Evolutionary conservation across 163 green algal species (phyloP), one percentile per base, ranked within the genome.

Genomic region (Scenedesmus sp.): DNA sequence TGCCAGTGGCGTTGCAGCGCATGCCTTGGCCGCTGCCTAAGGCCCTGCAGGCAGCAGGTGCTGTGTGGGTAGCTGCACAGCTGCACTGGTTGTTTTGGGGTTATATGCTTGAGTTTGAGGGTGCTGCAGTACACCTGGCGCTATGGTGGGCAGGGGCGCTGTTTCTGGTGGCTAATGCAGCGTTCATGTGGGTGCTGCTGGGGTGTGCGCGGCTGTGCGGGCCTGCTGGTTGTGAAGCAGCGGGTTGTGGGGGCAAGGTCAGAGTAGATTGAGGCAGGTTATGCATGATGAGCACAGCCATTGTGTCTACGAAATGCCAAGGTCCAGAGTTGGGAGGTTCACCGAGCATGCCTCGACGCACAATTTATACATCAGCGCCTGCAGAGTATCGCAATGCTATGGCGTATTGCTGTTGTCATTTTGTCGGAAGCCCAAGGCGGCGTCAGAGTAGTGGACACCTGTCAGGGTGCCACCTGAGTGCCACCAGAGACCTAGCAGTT

Each of bases 81-180:
- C 91, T 97, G 18, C 95, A 99, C 91, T 99, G 98, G 98, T 96
- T 99, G 12, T 83, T 54, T 0, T 99, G 96, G 96, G 98, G 96
- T 0, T 99, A 99, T 91, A 46, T 94, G 60, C 93, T 99, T 16
- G 98, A 99, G 94, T 99, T 99, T 88, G 46, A 94, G 74, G 97
- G 96, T 15, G 54, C 23, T 56, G 59, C 93, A 23, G 95, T 97
- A 83, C 92, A 97, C 84, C 52, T 97, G 12, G 26, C 56, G 0
- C 85, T 98, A 16, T 98, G 96, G 96, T 88, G 26, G 13, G 95
- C 96, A 3, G 91, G 94, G 54, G 66, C 97, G 70, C n/a, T 94
- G 4, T 97, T 97, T 86, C 16, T 96, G n/a, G 83, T 86, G 9
- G 94, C 94, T 18, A 97, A 98, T 57, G 86, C 94, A 0, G 87